Conservation (phyloP, 1,139 yeast species). For the Groenewaldozyma auringiensis region DNA sequence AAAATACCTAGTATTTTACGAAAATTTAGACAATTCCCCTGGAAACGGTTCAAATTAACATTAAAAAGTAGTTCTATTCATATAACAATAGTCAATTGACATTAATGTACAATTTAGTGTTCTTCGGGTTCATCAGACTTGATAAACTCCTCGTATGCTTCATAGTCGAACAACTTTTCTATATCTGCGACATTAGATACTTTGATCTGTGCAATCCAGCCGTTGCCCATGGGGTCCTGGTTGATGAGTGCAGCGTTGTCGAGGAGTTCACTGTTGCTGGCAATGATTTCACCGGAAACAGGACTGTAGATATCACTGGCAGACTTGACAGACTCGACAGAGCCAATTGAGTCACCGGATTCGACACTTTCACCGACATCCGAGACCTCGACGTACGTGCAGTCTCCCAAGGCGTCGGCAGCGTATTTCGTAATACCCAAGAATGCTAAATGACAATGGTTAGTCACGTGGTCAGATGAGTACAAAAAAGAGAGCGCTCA, state of each 20-base stretch:
- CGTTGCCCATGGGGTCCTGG: slow-evolving; percentile 85
- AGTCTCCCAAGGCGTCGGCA: slow-evolving; percentile 96
- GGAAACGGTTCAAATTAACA: too few relatives aligned
- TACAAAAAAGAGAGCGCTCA: background rate
- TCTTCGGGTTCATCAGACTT: slow-evolving; percentile 24
- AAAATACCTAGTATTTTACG: too few relatives aligned
- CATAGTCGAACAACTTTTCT: slow-evolving; percentile 44
- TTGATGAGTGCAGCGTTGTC: slow-evolving; percentile 73
- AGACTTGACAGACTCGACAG: slow-evolving; percentile 90
- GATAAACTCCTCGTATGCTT: slow-evolving; percentile 58
- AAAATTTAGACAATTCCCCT: too few relatives aligned
- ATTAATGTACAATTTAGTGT: background rate
- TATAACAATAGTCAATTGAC: too few relatives aligned
- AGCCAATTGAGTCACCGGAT: slow-evolving; percentile 78
- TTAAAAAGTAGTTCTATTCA: too few relatives aligned
- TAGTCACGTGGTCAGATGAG: background rate
- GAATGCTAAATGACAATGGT: slow-evolving; percentile 37
- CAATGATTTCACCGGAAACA: slow-evolving; percentile 67
- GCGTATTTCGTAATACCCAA: slow-evolving; percentile 94
- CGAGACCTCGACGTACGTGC: slow-evolving; percentile 87
- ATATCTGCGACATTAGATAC: slow-evolving; percentile 38
- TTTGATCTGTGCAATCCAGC: slow-evolving; percentile 82
- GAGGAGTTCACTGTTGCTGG: slow-evolving; percentile 59
- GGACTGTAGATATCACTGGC: slow-evolving; percentile 94
- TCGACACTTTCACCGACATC: slow-evolving; percentile 60